A percentile compares a stretch with the other conserved stretches of the same genome.
phyloP scores from a whole-genome alignment of 139 green algal species.

The Coelastrella sp. region DNA sequence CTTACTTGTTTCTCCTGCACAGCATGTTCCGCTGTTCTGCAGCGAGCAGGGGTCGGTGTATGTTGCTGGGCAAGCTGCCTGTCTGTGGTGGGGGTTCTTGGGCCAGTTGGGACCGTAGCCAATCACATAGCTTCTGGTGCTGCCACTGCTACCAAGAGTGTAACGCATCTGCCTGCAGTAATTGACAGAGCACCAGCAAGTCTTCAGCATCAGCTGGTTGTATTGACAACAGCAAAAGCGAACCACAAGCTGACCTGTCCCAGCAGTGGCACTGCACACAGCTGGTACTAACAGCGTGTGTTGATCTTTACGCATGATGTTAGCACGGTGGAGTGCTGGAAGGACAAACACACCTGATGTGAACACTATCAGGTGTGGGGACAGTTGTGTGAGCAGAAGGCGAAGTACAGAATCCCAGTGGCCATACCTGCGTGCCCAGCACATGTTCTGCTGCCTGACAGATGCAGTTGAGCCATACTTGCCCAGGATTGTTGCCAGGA shows the following conservation, averaged over 20 bases:
- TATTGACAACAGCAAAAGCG: no score
- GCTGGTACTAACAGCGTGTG: no score
- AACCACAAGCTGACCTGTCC: no score
- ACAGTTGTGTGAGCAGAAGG: no score
- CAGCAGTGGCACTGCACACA: no score
- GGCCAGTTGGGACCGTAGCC: constrained; percentile 57
- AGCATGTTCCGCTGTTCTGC: constrained; percentile 49
- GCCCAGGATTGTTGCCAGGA: constrained; percentile 45
- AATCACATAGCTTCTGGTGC: constrained; percentile 51
- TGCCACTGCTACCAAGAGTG: constrained; percentile 51
- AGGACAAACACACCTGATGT: no score
- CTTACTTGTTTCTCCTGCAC: constrained; percentile 23
- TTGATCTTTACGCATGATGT: no score
- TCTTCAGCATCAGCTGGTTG: neutral
- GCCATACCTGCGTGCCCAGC: constrained; percentile 28
- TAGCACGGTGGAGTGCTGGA: no score
- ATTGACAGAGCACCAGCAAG: neutral
- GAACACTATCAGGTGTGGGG: no score
- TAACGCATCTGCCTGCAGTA: constrained; percentile 61
- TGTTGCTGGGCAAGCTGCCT: constrained; percentile 53
- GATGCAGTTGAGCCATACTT: constrained; percentile 18
- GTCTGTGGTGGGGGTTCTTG: constrained; percentile 58
- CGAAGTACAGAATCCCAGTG: no score
- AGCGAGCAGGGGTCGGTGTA: constrained; percentile 26
- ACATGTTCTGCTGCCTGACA: constrained; percentile 31